Evolutionary conservation across 2,329 filamentous ascomycete species (phyloP).

Genomic region (Xylaria sp.): DNA sequence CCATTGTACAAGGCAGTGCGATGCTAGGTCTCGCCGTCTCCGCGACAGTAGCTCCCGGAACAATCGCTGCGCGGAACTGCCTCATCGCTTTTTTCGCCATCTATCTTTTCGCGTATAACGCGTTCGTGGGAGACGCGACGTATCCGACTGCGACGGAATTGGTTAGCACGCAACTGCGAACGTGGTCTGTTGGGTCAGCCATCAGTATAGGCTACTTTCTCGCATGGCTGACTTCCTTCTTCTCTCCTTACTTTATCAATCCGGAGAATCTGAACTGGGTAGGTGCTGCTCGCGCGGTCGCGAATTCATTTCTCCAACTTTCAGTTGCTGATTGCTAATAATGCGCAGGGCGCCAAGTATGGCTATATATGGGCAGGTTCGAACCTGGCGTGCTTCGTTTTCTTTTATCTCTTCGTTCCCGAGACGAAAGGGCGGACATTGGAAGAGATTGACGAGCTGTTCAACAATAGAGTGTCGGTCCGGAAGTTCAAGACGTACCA

Average conservation of each 20-base stretch:
- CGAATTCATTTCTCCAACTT: background rate
- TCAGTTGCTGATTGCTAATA: background rate
- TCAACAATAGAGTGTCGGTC: constrained; percentile 38
- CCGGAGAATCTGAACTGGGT: constrained; percentile 41
- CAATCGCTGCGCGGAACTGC: constrained; percentile 40
- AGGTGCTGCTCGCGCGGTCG: constrained; percentile 1
- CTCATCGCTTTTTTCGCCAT: constrained; percentile 45
- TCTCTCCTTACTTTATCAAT: constrained; percentile 42
- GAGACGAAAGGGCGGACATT: constrained; percentile 40
- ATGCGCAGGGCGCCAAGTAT: constrained; percentile 48
- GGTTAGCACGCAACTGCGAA: constrained; percentile 50
- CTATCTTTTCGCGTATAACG: constrained; percentile 46
- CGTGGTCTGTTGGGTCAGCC: constrained; percentile 56
- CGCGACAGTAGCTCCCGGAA: constrained; percentile 37
- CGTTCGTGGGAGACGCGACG: constrained; percentile 48
- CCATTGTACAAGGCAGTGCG: constrained; percentile 49
- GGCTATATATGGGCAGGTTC: constrained; percentile 50
- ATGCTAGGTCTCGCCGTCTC: constrained; percentile 51
- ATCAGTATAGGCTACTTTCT: constrained; percentile 55
- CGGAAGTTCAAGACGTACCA: constrained; percentile 36
- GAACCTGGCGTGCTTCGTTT: constrained; percentile 38
- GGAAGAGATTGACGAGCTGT: constrained; percentile 42
- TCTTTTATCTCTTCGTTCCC: constrained; percentile 39
- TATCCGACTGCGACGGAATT: constrained; percentile 52
- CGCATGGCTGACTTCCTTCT: constrained; percentile 45